Base-by-base conservation (phyloP, 768 basidiomycete genomes). In the Naematelia encephala region DNA sequence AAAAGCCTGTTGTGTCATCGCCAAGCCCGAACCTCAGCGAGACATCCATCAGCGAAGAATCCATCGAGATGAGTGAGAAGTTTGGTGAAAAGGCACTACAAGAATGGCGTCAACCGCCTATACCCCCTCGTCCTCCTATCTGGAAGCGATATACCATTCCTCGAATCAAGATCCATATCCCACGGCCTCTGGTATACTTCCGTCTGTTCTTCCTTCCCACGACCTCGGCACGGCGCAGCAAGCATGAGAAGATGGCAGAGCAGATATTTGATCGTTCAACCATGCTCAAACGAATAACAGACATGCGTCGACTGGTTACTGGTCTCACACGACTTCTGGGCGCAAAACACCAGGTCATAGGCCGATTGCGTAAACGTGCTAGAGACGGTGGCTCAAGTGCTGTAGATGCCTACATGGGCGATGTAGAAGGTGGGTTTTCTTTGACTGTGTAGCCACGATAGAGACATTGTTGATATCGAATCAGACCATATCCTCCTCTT, bases 401-500 rank as follows among this genome's bases (percentile, higher is more conserved):
- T 63, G 84, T 94, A 22, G 86, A 84, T 11, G 88, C 91, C 2
- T 91, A 94, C 72, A 84, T 93, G 79, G 90, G 89, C 22, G 92
- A 97, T 75, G 83, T 97, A 1, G 89, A 92, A 80, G 92, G 92
- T 91, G 63, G 48, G 80, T 66, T 23, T 22, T 29, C 46, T 21
- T n/a, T 44, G 53, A 52, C 26, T 28, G 43, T 61, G 4, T 13
- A 13, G 39, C 30, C 56, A 12, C 39, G 65, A 57, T 8, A 8
- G n/a, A 10, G n/a, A 8, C 46, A 11, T 47, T 8, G n/a, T 47
- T 47, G n/a, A n/a, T n/a, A n/a, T n/a, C n/a, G n/a, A n/a, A n/a
- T 44, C 27, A 92, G 92, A 97, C 77, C 93, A 97, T 73, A 91
- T 96, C 64, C 76, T 92, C 22, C 86, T 89, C 2, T 79, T 97